These are phyloP conservation scores for Entonaema liquescens DNA, from an alignment of 495 filamentous ascomycete species.

Conservation along the genomic window DNA sequence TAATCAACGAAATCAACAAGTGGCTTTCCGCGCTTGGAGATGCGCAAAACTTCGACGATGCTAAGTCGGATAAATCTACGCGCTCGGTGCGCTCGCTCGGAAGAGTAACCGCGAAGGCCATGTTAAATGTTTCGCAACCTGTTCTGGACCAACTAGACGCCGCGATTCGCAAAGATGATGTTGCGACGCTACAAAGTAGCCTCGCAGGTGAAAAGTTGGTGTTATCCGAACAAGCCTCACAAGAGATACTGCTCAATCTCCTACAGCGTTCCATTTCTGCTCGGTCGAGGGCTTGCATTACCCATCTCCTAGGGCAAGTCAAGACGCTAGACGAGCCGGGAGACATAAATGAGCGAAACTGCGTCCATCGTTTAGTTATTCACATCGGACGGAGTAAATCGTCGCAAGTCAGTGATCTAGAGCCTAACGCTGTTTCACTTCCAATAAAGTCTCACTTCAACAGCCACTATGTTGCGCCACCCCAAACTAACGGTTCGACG, in stretches of 20 bases:
- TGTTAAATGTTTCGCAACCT: conserved; percentile 71
- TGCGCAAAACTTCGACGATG: conserved; percentile 73
- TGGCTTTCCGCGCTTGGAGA: conserved; percentile 88
- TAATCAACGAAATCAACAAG: conserved; percentile 82
- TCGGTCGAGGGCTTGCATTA: conserved; percentile 71
- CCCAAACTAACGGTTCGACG: conserved; percentile 68
- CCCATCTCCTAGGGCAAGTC: conserved; percentile 71
- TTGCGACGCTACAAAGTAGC: conserved; percentile 63
- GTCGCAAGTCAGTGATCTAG: conserved; percentile 58
- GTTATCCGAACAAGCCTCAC: conserved; percentile 60
- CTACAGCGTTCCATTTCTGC: conserved; percentile 84
- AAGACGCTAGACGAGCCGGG: conserved; percentile 81
- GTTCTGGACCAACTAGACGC: conserved; percentile 78
- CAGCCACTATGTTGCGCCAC: conserved; percentile 67
- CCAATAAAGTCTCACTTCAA: conserved; percentile 71
- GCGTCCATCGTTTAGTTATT: conserved; percentile 90
- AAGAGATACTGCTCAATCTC: conserved; percentile 76
- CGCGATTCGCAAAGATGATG: conserved; percentile 79
- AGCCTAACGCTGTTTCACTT: conserved; percentile 56
- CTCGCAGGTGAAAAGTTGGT: conserved; percentile 66
- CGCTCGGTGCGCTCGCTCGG: conserved; percentile 76
- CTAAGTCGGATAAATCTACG: conserved; percentile 62
- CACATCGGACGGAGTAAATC: conserved; percentile 83
- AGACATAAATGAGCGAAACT: conserved; percentile 93
- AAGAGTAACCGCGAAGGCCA: conserved; percentile 72